These are phyloP conservation scores for Selaginella moellendorffii DNA, from an alignment of 75 land plant species.

Conservation along the genomic window DNA sequence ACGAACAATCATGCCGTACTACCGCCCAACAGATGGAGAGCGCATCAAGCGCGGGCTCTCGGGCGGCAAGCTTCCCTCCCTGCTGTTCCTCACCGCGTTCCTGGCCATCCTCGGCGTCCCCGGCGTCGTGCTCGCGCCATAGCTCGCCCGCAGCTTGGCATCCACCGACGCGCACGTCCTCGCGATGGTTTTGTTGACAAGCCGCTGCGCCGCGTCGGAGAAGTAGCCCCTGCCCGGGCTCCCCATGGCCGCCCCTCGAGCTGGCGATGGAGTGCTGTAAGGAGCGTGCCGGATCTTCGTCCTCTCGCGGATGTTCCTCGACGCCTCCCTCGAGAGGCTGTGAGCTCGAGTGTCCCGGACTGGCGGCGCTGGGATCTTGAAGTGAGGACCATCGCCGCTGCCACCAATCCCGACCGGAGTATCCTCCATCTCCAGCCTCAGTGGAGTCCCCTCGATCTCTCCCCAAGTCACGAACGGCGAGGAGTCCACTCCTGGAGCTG, in stretches of 20 bases:
- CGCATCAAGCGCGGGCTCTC: slow-evolving; percentile 18
- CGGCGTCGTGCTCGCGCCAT: slow-evolving; percentile 48
- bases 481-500: slow-evolving; percentile 87
- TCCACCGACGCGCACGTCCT: slow-evolving; percentile 63
- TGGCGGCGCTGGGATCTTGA: slow-evolving; percentile 69
- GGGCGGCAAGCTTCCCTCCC: slow-evolving; percentile 35
- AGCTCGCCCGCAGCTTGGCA: slow-evolving; percentile 86
- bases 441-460: slow-evolving; percentile 91
- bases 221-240: slow-evolving; percentile 56
- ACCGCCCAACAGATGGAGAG: slow-evolving; percentile 46
- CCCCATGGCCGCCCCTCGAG: slow-evolving; percentile 39
- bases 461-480: slow-evolving; percentile 99
- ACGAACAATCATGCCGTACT: too few relatives aligned
- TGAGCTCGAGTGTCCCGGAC: slow-evolving; percentile 81
- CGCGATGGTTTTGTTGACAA: slow-evolving; percentile 79
- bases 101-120: slow-evolving; percentile 52
- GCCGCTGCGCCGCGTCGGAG: slow-evolving; percentile 97
- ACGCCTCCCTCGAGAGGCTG: slow-evolving; percentile 81
- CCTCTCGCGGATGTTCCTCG: slow-evolving; percentile 68
- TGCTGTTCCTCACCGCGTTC: slow-evolving; percentile 46
- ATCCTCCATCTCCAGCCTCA: slow-evolving; percentile 78
- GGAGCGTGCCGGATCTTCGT: slow-evolving; percentile 36
- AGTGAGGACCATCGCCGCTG: slow-evolving; percentile 75
- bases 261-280: slow-evolving; percentile 49
- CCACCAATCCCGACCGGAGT: slow-evolving; percentile 62